A percentile compares a stretch with the other conserved stretches of the same genome.
Conservation (phyloP, 2,329 filamentous ascomycete genomes). For the Xylariales sp. region DNA sequence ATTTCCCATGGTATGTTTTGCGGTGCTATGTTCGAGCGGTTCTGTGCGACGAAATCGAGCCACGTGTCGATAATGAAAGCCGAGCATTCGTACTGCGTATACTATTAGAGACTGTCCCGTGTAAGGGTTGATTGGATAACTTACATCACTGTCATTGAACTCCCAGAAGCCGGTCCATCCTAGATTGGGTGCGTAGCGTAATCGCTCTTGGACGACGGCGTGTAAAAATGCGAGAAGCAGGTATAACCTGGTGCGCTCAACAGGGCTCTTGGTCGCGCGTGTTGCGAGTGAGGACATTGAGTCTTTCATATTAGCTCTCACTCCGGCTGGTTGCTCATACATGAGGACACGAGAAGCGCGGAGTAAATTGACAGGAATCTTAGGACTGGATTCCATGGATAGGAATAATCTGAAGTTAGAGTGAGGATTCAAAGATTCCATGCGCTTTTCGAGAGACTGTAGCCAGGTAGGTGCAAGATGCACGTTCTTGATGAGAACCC, state of each 20-base stretch:
- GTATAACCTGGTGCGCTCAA: slow-evolving; percentile 91
- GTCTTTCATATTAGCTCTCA: slow-evolving; percentile 98
- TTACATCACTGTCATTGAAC: slow-evolving; percentile 98
- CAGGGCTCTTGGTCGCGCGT: slow-evolving; percentile 81
- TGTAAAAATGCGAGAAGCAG: slow-evolving; percentile 93
- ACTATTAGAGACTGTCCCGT: slow-evolving; percentile 38
- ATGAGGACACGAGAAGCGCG: slow-evolving; percentile 94
- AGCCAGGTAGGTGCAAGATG: slow-evolving; percentile 96
- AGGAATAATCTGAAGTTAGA: slow-evolving; percentile 93
- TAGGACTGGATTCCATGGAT: slow-evolving; percentile 96
- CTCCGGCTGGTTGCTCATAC: slow-evolving; percentile 97
- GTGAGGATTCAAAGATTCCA: slow-evolving; percentile 95
- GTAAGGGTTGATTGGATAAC: slow-evolving; percentile 53
- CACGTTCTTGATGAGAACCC: slow-evolving; percentile 99
- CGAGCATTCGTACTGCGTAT: slow-evolving; percentile 88
- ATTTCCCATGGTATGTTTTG: slow-evolving; percentile 97
- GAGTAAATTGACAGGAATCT: slow-evolving; percentile 95
- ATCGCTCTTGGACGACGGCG: slow-evolving; percentile 92
- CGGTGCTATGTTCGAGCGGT: slow-evolving; percentile 91
- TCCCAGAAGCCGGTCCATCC: slow-evolving; percentile 99
- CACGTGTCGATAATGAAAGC: slow-evolving; percentile 96
- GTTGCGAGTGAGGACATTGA: slow-evolving; percentile 86
- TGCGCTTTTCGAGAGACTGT: slow-evolving; percentile 95
- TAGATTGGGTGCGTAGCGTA: slow-evolving; percentile 91
- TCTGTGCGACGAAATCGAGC: slow-evolving; percentile 84